These are phyloP conservation scores for Chloromonas sp. DNA, from an alignment of 163 green algal species.

Conservation along the genomic window DNA sequence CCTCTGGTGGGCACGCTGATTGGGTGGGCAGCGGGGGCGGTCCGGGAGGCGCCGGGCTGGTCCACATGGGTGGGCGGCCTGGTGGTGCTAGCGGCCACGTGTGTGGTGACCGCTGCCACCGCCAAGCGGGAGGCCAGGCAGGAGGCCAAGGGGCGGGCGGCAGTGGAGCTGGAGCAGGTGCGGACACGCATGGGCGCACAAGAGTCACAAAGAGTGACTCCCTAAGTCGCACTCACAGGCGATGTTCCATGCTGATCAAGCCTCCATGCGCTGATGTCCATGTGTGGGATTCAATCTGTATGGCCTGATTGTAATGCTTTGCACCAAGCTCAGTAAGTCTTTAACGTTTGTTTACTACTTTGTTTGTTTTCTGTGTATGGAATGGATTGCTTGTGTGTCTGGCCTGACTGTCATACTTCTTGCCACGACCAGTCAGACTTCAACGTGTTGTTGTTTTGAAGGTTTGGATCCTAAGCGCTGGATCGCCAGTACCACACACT, in stretches of 20 bases:
- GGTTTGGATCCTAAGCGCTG: too few relatives aligned
- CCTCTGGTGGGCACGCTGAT: conserved; percentile 56
- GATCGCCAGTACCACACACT: too few relatives aligned
- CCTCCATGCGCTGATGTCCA: too few relatives aligned
- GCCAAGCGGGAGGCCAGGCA: conserved; percentile 17
- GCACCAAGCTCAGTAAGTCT: not conserved
- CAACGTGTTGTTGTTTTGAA: too few relatives aligned
- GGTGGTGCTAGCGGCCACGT: conserved; percentile 46
- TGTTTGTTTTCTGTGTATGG: too few relatives aligned
- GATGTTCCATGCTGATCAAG: too few relatives aligned
- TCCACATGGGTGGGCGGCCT: conserved; percentile 51
- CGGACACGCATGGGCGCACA: not conserved
- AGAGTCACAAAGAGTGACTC: not conserved
- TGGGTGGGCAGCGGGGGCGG: conserved; percentile 37
- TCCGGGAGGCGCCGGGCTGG: conserved; percentile 26
- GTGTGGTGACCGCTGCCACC: conserved; percentile 21
- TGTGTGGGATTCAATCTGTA: too few relatives aligned
- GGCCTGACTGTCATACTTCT: too few relatives aligned
- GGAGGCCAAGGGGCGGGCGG: conserved; percentile 4
- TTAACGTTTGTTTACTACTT: too few relatives aligned
- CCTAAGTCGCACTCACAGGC: too few relatives aligned
- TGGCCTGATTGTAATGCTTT: not conserved
- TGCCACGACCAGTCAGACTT: too few relatives aligned
- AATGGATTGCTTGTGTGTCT: too few relatives aligned
- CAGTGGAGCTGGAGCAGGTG: not conserved